A percentile compares a stretch with the other conserved stretches of the same genome.
phyloP scores from a whole-genome alignment of 1,284 basidiomycete genomes.

The Irpex rosettiformis region DNA sequence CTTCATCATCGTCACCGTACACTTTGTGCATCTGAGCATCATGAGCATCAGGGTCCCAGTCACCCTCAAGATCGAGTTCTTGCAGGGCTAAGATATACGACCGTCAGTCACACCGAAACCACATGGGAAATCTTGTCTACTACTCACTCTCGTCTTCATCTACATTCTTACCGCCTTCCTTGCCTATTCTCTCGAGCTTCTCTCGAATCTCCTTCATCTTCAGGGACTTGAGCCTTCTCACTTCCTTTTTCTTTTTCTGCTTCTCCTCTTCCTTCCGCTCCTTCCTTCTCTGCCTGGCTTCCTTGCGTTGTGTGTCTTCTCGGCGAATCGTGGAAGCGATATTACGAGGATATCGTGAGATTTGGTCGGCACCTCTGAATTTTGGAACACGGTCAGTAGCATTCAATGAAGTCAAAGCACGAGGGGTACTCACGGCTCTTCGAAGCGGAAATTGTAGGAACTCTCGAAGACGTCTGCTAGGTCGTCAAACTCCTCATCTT shows the following conservation, averaged over 20 bases:
- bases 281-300: conserved; percentile 73
- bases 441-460: conserved; percentile 93
- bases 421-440: conserved; percentile 72
- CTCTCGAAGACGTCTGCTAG: conserved; percentile 71
- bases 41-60: conserved; percentile 81
- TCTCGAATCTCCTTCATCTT: conserved; percentile 82
- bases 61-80: no score
- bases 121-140: no score
- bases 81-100: no score
- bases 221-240: conserved; percentile 75
- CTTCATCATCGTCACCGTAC: conserved; percentile 62
- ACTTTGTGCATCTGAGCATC: conserved; percentile 75
- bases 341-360: conserved; percentile 77
- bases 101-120: no score
- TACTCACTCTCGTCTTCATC: no score
- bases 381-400: no score
- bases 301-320: conserved; percentile 76
- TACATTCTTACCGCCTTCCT: conserved; percentile 53
- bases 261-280: conserved; percentile 80
- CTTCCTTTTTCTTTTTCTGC: conserved; percentile 73
- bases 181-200: conserved; percentile 71
- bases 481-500: conserved; percentile 67
- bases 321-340: conserved; percentile 72
- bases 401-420: no score
- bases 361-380: conserved; percentile 68